Evolutionary conservation across 2,329 filamentous ascomycete species (phyloP), one percentile per base, ranked within the genome.

Genomic region (Stachybotrys chlorohalonatus): DNA sequence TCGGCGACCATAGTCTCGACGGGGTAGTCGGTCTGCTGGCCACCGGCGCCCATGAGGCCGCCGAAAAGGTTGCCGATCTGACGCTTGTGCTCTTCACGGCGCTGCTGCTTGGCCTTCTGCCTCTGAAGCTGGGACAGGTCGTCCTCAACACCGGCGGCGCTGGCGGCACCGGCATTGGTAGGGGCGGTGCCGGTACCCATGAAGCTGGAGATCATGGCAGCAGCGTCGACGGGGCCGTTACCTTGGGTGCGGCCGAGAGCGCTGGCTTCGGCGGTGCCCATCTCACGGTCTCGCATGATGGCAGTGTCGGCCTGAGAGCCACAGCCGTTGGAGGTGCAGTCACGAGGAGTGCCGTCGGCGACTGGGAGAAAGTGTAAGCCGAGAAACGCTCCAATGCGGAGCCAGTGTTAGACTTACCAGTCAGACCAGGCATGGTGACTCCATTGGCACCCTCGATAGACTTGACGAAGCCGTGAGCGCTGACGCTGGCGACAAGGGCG

Each of bases 281-380:
- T 75, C 70, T 87, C 84, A 11, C 73, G 69, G 57, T 79, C 70
- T 45, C 84, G 81, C 69, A 87, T 86, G 73, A 87, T 86, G 67
- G 84, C 76, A n/a, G 85, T 87, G 64, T 88, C 85, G 56, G 79
- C 81, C 67, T 87, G 79, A n/a, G 84, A 78, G 56, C 84, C 85
- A 64, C 83, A 87, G 49, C 67, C 59, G 61, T 84, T 82, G 62
- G 73, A 74, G 52, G 80, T 74, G 68, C 84, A 87, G 70, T 87
- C 83, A 64, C 85, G 83, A 52, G 84, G 85, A 58, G 84, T 87
- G 62, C 83, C 84, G 57, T 87, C 84, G 50, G 75, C 73, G 59
- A 86, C 81, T 76, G 30, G n/a, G 42, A 15, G 56, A 7, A 54
- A 16, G 16, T 56, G 54, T 56, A 51, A 51, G 31, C 6, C 30